Evolutionary conservation across 257 asterid species (phyloP), one percentile per base, ranked within the genome.

Genomic region (Handroanthus guayacan): DNA sequence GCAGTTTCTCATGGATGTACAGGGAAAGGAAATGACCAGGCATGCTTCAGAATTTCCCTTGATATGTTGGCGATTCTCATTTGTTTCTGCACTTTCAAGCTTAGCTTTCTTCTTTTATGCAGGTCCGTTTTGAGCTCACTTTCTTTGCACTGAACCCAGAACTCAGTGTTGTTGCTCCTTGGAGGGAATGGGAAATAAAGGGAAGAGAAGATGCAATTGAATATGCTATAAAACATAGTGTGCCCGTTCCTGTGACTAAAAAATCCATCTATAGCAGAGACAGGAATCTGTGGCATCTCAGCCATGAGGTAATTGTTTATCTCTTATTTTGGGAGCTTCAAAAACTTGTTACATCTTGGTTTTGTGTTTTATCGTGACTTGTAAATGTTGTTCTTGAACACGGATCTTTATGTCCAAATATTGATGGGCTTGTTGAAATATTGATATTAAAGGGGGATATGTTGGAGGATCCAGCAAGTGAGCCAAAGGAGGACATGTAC

Each of bases 1-100:
- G 98, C 98, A 39, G 98, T 95, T 83, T 83, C 96, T 75, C 99
- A 92, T 85, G 98, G 99, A 75, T 95, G 99, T 83, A 95, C 99
- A 0, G 98, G 99, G 72, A 95, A 92, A 79, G 99, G 98, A 86
- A 95, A 92, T 75, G 99, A 95, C 74, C 99, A 91, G 95, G 98
- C 82, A 83, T 38, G 84, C 62, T 77, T 70, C 60, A 67, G 11
- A 18, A 72, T 63, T 80, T 51, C 61, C 68, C 39, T 67, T 13
- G 11, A 73, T 70, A 45, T 34, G 2, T 37, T 75, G 44, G 44
- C 51, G 43, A 6, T 75, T 65, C 12, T 47, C 45, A 36, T 38
- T 38, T 43, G 38, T 25, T 58, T 20, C 36, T 25, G 41, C n/a
- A 58, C 39, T 25, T 25, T 58, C 17, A 11, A 16, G 61, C 17